A percentile compares a stretch with the other conserved stretches of the same genome.
Evolutionary conservation across 305 asterid genomes (phyloP).

Genomic region (Fraxinus paxiana): DNA sequence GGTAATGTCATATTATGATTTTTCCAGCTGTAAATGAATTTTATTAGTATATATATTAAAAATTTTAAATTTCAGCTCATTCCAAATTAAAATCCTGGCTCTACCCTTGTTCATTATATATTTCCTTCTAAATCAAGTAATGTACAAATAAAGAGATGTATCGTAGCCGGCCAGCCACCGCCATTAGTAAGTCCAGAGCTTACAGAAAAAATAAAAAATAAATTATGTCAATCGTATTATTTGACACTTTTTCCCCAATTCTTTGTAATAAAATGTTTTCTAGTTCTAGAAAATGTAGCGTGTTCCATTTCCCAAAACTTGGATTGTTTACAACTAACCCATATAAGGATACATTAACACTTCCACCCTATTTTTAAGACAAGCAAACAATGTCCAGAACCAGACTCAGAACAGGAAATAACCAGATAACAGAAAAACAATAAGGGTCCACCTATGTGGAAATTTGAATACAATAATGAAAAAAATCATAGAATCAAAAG

Average conservation of each 20-base stretch:
- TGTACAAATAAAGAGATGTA: neutral
- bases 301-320: neutral
- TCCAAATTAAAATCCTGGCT: neutral
- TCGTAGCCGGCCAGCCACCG: neutral
- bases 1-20: neutral
- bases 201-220: neutral
- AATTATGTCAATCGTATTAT: neutral
- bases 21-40: neutral
- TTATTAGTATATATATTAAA: too few species aligned
- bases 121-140: neutral
- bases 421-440: slow-evolving; percentile 5
- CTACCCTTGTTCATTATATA: neutral
- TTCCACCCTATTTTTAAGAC: neutral
- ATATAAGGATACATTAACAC: neutral
- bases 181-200: neutral
- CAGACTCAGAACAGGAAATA: neutral
- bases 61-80: neutral
- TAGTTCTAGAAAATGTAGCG: neutral
- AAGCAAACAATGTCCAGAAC: neutral
- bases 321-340: neutral
- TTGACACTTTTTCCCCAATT: neutral
- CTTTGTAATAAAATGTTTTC: neutral
- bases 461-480: neutral
- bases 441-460: neutral
- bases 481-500: neutral